phyloP scores from a whole-genome alignment of 306 rosid genomes.

The Pueraria montana region DNA sequence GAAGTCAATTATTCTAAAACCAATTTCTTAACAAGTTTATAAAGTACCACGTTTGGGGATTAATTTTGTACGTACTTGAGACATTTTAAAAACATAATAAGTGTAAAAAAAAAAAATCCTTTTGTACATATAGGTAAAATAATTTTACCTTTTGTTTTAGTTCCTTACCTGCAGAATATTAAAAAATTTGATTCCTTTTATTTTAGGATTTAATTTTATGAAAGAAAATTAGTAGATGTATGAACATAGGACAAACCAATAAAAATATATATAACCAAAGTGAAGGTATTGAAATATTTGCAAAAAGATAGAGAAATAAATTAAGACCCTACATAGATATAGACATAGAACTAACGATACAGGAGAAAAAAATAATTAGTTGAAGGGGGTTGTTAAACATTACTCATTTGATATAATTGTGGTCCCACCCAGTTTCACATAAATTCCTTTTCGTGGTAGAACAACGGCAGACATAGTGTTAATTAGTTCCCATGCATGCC shows the following conservation, averaged over 20 bases:
- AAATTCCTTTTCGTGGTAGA: slow-evolving; percentile 44
- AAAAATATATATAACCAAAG: no score
- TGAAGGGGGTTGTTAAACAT: slow-evolving; percentile 36
- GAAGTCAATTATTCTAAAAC: background rate
- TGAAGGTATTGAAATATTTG: no score
- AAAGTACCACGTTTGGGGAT: background rate
- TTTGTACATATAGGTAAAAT: background rate
- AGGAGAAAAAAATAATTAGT: background rate
- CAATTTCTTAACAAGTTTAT: background rate
- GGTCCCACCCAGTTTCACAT: slow-evolving; percentile 45
- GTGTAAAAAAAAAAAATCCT: background rate
- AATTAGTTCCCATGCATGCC: slow-evolving; percentile 47
- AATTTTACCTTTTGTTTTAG: background rate
- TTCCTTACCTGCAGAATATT: background rate
- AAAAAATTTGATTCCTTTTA: background rate
- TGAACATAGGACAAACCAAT: background rate
- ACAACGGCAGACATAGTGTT: slow-evolving; percentile 45
- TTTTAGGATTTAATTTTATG: background rate
- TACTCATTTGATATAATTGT: slow-evolving; percentile 43
- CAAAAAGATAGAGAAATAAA: no score
- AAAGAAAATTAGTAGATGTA: background rate
- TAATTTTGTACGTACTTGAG: background rate
- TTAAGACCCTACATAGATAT: no score
- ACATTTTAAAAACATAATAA: background rate
- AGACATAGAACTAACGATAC: background rate